Percentiles rank a stretch among this genome's conserved stretches.
phyloP scores from a whole-genome alignment of 2,329 filamentous ascomycete species.

The Aspergillus nomiae region DNA sequence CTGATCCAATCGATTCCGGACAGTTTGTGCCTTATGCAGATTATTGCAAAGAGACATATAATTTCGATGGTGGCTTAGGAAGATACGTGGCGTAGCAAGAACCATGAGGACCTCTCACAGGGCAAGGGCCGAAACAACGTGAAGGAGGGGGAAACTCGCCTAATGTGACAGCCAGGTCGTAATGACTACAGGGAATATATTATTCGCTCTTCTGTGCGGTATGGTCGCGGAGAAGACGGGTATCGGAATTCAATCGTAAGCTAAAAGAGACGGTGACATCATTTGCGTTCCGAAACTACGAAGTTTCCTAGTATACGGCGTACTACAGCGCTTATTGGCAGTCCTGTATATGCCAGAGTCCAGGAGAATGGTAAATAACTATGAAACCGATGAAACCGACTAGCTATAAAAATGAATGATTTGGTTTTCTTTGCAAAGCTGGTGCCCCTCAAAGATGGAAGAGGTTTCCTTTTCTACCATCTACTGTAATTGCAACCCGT shows the following conservation, averaged over 20 bases:
- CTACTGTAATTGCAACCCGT: no score
- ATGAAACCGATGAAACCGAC: no score
- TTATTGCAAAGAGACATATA: conserved; percentile 29
- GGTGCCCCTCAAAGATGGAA: no score
- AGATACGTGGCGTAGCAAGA: background rate
- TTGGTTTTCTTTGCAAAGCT: no score
- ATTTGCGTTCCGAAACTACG: background rate
- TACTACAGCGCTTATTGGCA: no score
- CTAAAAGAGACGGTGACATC: background rate
- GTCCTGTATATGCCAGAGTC: no score
- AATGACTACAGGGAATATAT: background rate
- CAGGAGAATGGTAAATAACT: no score
- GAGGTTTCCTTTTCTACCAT: no score
- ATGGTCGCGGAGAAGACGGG: background rate
- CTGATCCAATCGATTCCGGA: conserved; percentile 40
- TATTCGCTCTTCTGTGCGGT: background rate
- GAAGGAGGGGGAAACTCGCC: background rate
- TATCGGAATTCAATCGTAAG: background rate
- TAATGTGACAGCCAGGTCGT: background rate
- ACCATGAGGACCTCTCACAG: background rate
- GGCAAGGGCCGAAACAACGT: background rate
- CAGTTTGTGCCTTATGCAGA: conserved; percentile 17
- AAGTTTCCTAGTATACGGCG: background rate
- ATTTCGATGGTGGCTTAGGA: background rate
- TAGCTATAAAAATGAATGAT: no score